Base-by-base conservation (phyloP, 345 rosid genomes). In the Passiflora organensis region DNA sequence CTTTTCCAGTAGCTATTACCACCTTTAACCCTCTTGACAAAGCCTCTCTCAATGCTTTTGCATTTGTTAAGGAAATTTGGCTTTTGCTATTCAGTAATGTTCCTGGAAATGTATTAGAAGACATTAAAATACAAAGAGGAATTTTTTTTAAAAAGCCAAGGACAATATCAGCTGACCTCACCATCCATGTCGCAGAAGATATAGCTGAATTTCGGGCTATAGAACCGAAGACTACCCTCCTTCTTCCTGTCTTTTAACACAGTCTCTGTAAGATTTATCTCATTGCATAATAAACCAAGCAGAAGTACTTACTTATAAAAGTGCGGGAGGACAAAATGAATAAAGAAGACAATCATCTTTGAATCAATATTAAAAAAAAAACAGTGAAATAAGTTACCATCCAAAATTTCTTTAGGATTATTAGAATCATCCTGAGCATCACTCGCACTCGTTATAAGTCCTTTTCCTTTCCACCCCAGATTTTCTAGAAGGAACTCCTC, bases 111-210 rank as follows among this genome's bases (percentile, higher is more conserved):
- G 56, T 65, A 8, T 49, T 51, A 47, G 43, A 24, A 42, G 9
- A 21, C 23, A 50, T 72, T 13, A 71, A 65, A 68, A 21, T 36
- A 15, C 16, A 49, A 55, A 32, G 18, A 50, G 25, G 10, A 46
- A 47, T 64, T 22, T 37, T 21, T 49, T 32, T 32, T 53, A 44
- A 53, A 14, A 39, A 34, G 57, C 32, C 18, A 64, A 51, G 42
- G 46, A 36, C 67, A 38, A 36, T 45, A 58, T 56, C 28, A 36
- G 14, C 21, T 60, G 59, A 56, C 43, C 86, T 67, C 68, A 93
- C 99, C 99, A 83, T 93, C 97, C 96, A 89, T 82, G 71, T 93
- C 99, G 50, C 94, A 93, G 80, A 93, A 93, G 83, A 93, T 80
- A 65, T 89, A 89, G 55, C 82, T 84, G 84, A 86, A 89, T 56